phyloP scores from a whole-genome alignment of 352 stramenopile genomes.

The Globisporangium cystogenes region DNA sequence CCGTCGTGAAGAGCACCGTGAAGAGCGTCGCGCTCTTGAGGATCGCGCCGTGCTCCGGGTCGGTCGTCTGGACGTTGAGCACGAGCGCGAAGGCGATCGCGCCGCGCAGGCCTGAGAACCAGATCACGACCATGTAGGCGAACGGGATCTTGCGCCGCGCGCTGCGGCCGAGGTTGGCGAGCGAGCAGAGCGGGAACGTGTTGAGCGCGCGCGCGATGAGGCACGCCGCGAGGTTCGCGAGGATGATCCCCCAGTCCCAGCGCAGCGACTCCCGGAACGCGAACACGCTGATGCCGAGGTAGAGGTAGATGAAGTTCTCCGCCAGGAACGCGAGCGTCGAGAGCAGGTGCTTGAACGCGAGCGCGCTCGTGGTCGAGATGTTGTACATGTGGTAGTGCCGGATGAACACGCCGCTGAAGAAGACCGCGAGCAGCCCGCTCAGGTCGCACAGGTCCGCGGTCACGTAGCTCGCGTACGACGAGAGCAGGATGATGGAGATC shows the following conservation, averaged over 20 bases:
- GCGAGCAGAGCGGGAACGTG: slow-evolving; percentile 64
- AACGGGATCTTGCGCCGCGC: slow-evolving; percentile 33
- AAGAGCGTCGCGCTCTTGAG: slow-evolving; percentile 49
- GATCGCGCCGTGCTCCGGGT: slow-evolving; percentile 28
- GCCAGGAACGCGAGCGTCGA: slow-evolving; percentile 56
- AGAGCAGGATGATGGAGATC: slow-evolving; percentile 67
- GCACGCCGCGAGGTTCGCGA: slow-evolving; percentile 37
- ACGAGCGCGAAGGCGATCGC: slow-evolving; percentile 90
- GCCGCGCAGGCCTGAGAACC: slow-evolving; percentile 90
- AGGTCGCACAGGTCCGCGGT: slow-evolving; percentile 54
- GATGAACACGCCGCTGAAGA: slow-evolving; percentile 87
- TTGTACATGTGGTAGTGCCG: slow-evolving; percentile 73
- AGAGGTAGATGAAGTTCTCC: slow-evolving; percentile 74
- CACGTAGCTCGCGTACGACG: slow-evolving; percentile 70
- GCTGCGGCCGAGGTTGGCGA: slow-evolving; percentile 45
- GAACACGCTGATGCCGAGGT: slow-evolving; percentile 67
- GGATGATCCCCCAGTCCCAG: slow-evolving; percentile 67
- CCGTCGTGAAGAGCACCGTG: slow-evolving; percentile 49
- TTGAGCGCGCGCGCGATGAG: slow-evolving; percentile 54
- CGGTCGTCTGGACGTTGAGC: slow-evolving; percentile 21
- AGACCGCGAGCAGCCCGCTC: slow-evolving; percentile 88
- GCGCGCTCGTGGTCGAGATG: slow-evolving; percentile 47
- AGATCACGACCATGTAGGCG: slow-evolving; percentile 83
- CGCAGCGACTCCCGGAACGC: slow-evolving; percentile 43
- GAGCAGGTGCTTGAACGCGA: slow-evolving; percentile 57